Conservation (phyloP, 1,139 yeast species). For the Suzukiozyma palmioleophila region DNA sequence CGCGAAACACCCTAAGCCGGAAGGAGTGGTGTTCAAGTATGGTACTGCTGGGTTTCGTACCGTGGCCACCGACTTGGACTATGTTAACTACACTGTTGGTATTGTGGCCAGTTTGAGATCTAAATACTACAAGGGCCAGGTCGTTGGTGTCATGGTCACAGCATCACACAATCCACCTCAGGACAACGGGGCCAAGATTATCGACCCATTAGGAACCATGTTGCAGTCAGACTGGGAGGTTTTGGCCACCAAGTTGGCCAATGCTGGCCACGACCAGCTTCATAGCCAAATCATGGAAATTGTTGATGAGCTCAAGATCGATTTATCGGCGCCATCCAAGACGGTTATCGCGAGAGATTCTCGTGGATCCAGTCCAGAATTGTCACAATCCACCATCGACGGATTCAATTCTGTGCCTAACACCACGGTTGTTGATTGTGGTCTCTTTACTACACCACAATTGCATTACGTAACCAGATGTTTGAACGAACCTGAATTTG, state of each 20-base stretch:
- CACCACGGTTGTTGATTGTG: conserved; percentile 52
- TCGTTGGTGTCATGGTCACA: conserved; percentile 90
- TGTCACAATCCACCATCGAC: conserved; percentile 60
- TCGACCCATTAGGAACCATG: conserved; percentile 95
- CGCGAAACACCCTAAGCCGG: conserved; percentile 42
- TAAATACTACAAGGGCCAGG: conserved; percentile 58
- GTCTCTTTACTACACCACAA: conserved; percentile 88
- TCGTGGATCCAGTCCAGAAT: conserved; percentile 70
- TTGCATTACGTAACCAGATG: conserved; percentile 82
- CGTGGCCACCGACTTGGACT: conserved; percentile 65
- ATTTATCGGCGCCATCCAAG: conserved; percentile 30
- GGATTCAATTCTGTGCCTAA: conserved; percentile 53
- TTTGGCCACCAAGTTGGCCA: conserved; percentile 77
- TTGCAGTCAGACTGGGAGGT: conserved; percentile 80
- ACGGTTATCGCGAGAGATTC: conserved; percentile 67
- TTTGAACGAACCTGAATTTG: conserved; percentile 60
- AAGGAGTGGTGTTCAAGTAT: conserved; percentile 50
- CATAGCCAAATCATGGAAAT: conserved; percentile 22
- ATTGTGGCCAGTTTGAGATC: conserved; percentile 80
- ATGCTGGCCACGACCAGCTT: conserved; percentile 46
- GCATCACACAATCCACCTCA: conserved; percentile 96
- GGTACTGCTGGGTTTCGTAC: conserved; percentile 98
- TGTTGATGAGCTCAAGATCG: conserved; percentile 33
- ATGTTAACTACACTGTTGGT: conserved; percentile 83
- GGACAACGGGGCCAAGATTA: conserved; percentile 94